Conservation (phyloP, 768 basidiomycete species). For the Tylopilus plumbeoviolaceoides region DNA sequence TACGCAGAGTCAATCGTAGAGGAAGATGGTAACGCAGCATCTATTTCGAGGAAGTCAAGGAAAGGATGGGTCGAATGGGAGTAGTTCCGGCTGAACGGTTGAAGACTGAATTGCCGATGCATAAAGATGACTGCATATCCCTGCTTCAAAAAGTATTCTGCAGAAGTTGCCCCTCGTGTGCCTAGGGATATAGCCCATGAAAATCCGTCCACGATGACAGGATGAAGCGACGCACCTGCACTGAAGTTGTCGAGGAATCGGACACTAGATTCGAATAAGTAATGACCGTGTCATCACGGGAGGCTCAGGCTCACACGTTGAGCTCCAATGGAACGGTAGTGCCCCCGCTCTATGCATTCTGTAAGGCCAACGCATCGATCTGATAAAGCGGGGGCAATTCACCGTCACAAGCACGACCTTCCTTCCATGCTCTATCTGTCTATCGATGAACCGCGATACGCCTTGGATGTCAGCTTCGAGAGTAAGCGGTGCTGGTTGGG, state of each 20-base stretch:
- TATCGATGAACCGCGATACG: conserved; percentile 65
- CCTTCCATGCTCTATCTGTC: conserved; percentile 59
- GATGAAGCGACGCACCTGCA: conserved; percentile 57
- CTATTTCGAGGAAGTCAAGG: conserved; percentile 87
- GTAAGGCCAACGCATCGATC: conserved; percentile 12
- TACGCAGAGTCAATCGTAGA: conserved; percentile 15
- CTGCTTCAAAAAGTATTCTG: conserved; percentile 93
- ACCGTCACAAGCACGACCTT: conserved; percentile 95
- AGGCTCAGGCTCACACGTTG: conserved; percentile 78
- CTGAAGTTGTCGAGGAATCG: conserved; percentile 99
- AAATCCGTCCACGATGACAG: background rate
- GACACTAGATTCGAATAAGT: conserved; percentile 54
- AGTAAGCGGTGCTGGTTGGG: conserved; percentile 72
- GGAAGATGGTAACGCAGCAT: conserved; percentile 22
- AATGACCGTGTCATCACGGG: conserved; percentile 6
- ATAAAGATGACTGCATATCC: conserved; percentile 99
- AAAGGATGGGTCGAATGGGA: conserved; percentile 98
- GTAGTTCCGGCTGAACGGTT: conserved; percentile 97
- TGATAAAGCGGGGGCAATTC: conserved; percentile 29
- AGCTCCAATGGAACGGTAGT: conserved; percentile 97
- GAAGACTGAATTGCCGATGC: conserved; percentile 95
- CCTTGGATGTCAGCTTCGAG: conserved; percentile 64
- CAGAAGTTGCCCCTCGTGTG: conserved; percentile 94
- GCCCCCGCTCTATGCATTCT: conserved; percentile 76
- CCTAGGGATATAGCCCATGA: conserved; percentile 42